Percentiles rank a stretch among this genome's conserved stretches.
Conservation (phyloP, 371 early-diverging fungal species). For the Mucor indicus region DNA sequence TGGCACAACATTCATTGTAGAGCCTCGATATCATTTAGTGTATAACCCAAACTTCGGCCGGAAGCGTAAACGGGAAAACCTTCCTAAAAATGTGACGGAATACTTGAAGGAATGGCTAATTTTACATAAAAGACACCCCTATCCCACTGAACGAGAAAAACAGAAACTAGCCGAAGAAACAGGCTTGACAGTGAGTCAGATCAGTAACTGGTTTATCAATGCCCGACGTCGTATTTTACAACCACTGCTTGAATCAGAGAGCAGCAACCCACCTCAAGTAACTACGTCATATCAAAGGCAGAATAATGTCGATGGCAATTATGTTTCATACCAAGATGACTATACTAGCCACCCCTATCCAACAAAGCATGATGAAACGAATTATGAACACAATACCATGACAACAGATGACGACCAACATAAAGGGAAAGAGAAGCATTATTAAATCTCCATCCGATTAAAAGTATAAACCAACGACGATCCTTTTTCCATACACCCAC, state of each 20-base stretch:
- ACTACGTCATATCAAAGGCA: too few relatives aligned
- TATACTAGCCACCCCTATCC: too few relatives aligned
- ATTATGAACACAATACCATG: too few relatives aligned
- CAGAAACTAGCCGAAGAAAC: conserved; percentile 62
- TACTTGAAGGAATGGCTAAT: conserved; percentile 72
- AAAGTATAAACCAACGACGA: too few relatives aligned
- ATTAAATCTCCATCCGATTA: too few relatives aligned
- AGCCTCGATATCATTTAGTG: conserved; percentile 10
- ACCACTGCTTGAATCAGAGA: conserved; percentile 45
- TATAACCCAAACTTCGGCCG: conserved; percentile 8
- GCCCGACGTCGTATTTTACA: conserved; percentile 72
- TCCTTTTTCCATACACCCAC: too few relatives aligned
- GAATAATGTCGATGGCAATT: too few relatives aligned
- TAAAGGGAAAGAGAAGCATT: too few relatives aligned
- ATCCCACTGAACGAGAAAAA: conserved; percentile 82
- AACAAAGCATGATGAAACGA: too few relatives aligned
- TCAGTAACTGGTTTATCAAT: conserved; percentile 92
- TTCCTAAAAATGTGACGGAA: conserved; percentile 64
- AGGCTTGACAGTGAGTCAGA: conserved; percentile 70
- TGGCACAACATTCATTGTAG: not conserved
- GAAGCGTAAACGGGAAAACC: conserved; percentile 56
- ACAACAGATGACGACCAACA: too few relatives aligned
- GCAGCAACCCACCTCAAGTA: too few relatives aligned
- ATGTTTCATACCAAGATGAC: too few relatives aligned
- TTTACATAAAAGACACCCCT: conserved; percentile 77